Conservation (phyloP, 495 filamentous ascomycete species). For the Aspergillus homomorphus region DNA sequence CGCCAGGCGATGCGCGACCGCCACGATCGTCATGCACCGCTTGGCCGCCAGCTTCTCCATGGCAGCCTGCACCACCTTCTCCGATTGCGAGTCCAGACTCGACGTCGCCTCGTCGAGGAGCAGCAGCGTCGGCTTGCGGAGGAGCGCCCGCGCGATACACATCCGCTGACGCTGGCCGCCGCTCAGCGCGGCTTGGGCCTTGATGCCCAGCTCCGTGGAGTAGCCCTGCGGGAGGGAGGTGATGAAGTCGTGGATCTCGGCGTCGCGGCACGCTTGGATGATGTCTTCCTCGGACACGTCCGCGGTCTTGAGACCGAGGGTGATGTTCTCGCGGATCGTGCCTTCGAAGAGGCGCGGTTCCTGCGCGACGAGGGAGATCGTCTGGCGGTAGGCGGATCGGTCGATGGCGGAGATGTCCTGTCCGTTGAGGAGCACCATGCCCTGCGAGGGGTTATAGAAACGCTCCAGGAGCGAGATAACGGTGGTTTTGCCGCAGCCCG, state of each 20-base stretch:
- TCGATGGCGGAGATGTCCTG: conserved; percentile 45
- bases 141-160: conserved; percentile 64
- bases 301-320: conserved; percentile 52
- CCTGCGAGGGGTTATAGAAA: conserved; percentile 57
- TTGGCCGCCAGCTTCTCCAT: conserved; percentile 55
- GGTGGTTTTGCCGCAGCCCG: conserved; percentile 72
- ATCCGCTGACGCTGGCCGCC: conserved; percentile 72
- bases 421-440: conserved; percentile 52
- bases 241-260: conserved; percentile 59
- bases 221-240: conserved; percentile 48
- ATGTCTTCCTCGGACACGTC: conserved; percentile 48
- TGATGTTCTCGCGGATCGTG: conserved; percentile 60
- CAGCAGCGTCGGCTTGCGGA: conserved; percentile 61
- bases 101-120: conserved; percentile 73
- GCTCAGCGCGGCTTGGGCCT: conserved; percentile 53
- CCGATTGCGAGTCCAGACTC: conserved; percentile 63
- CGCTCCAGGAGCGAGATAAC: conserved; percentile 61
- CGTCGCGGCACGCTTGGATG: conserved; percentile 49
- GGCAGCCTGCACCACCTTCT: conserved; percentile 63
- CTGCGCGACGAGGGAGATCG: conserved; percentile 60
- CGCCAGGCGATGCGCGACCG: conserved; percentile 65
- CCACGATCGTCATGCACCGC: conserved; percentile 58
- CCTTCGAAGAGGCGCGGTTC: conserved; percentile 62
- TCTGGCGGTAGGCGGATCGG: conserved; percentile 44
- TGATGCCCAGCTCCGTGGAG: conserved; percentile 24